Evolutionary conservation across 371 early-diverging fungal species (phyloP).

Genomic region (Circinella minor): DNA sequence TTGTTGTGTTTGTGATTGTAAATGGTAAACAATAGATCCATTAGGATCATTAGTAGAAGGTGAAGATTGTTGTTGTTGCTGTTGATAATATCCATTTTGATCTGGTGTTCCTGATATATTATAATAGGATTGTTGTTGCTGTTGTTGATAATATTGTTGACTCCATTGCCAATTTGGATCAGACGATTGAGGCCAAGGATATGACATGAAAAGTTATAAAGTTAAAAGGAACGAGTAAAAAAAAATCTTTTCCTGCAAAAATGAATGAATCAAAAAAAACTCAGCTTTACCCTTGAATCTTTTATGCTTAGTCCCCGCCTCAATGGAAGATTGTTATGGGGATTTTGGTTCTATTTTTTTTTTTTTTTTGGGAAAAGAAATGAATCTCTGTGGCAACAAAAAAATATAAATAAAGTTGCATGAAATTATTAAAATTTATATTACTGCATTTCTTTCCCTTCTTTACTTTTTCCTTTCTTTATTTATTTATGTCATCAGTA

Average conservation of each 20-base stretch:
- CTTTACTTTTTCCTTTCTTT: conserved; percentile 3
- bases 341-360: too few species aligned
- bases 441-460: neutral
- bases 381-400: too few species aligned
- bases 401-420: too few species aligned
- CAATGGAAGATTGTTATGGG: too few species aligned
- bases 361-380: too few species aligned
- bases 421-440: too few species aligned
- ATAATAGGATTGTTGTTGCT: conserved; percentile 6
- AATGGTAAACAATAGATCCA: conserved; percentile 21
- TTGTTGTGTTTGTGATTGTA: conserved; percentile 41
- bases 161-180: conserved; percentile 12
- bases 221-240: neutral
- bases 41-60: neutral
- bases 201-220: neutral
- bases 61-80: neutral
- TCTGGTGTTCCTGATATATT: neutral
- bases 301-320: too few species aligned
- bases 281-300: neutral
- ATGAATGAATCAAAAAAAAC: neutral
- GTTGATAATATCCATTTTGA: neutral
- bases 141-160: conserved; percentile 14
- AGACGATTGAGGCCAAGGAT: neutral
- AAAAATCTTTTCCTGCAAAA: conserved; percentile 3
- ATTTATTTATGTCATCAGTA: neutral